These are phyloP conservation scores for Colletotrichum zoysiae DNA, from an alignment of 2,329 filamentous ascomycete genomes.

Conservation along the genomic window DNA sequence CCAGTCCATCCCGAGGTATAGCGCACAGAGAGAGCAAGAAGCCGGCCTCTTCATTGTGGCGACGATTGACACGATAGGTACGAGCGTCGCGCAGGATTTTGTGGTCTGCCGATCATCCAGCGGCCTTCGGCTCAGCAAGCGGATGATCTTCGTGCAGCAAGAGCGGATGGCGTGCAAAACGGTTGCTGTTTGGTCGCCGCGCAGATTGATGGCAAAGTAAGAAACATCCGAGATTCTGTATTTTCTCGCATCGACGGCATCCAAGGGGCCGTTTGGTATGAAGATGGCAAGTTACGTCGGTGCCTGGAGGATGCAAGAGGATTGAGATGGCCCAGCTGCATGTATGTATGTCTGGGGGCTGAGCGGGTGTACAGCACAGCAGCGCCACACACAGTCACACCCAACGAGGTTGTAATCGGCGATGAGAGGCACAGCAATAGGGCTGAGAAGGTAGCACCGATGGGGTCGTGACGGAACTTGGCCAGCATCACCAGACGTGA, in stretches of 20 bases:
- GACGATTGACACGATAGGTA: conserved; percentile 10
- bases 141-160: not conserved
- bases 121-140: conserved; percentile 12
- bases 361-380: conserved; percentile 37
- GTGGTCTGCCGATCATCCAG: conserved; percentile 21
- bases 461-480: not conserved
- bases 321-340: conserved; percentile 34
- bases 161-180: not conserved
- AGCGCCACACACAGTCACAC: conserved; percentile 38
- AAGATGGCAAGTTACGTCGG: conserved; percentile 33
- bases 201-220: conserved; percentile 2
- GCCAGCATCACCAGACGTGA: not conserved
- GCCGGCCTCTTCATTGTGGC: conserved; percentile 10
- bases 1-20: conserved; percentile 13
- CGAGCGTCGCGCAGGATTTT: not conserved
- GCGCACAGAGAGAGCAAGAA: conserved; percentile 28
- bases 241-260: not conserved
- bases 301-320: conserved; percentile 25
- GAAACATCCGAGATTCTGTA: not conserved
- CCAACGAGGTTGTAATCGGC: conserved; percentile 21
- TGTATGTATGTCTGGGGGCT: conserved; percentile 31
- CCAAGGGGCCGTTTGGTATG: conserved; percentile 10
- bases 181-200: not conserved
- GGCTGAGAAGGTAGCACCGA: conserved; percentile 19
- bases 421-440: conserved; percentile 36